Evolutionary conservation across 345 rosid species (phyloP).

Genomic region (Physaria fendleri): DNA sequence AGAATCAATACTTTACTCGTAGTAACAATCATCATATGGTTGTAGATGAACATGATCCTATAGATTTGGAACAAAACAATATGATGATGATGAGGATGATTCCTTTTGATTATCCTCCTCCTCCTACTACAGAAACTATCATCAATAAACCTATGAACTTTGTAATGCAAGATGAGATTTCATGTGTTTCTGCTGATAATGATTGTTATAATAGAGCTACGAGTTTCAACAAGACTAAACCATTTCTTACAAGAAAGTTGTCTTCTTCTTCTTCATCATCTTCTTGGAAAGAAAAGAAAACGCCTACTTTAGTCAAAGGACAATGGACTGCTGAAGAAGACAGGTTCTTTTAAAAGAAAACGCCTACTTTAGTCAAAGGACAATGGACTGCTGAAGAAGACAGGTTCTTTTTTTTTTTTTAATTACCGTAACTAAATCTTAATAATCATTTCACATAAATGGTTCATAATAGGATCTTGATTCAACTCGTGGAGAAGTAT

Average conservation of each 20-base stretch:
- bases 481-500: conserved; percentile 41
- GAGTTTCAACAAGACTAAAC: conserved; percentile 32
- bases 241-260: conserved; percentile 30
- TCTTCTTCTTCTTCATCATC: conserved; percentile 25
- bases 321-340: conserved; percentile 94
- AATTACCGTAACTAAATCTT: no score
- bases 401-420: no score
- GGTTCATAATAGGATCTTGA: conserved; percentile 42
- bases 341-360: conserved; percentile 75
- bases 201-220: conserved; percentile 28
- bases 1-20: conserved; percentile 19
- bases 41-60: no score
- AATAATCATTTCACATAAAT: conserved; percentile 1
- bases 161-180: conserved; percentile 51
- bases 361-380: conserved; percentile 64
- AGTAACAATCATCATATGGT: not conserved
- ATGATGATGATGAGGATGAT: no score
- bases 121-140: conserved; percentile 26
- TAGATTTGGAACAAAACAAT: conserved; percentile 26
- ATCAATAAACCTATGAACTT: conserved; percentile 46
- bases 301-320: conserved; percentile 64
- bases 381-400: conserved; percentile 94
- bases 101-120: conserved; percentile 43
- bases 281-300: conserved; percentile 45
- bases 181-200: conserved; percentile 38